Conservation (phyloP, 306 rosid genomes). For the Hippophae tibetana region DNA sequence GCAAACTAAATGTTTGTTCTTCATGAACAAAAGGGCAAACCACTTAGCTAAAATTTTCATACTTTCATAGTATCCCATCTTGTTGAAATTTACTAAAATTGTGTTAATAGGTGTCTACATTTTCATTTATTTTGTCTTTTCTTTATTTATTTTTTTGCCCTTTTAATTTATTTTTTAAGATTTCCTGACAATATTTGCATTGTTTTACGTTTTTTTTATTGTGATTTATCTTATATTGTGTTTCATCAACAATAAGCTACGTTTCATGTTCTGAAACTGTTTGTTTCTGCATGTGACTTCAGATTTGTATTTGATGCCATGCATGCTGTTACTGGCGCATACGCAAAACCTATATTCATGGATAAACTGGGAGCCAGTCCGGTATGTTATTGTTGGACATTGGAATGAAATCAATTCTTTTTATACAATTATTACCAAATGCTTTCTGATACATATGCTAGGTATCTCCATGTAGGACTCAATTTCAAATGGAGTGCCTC, state of each 20-base stretch:
- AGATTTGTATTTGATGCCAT: constrained; percentile 92
- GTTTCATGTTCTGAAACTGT: constrained; percentile 14
- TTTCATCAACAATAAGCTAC: too few relatives aligned
- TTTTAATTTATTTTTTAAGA: too few relatives aligned
- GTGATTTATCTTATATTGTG: not conserved
- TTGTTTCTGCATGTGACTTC: constrained; percentile 7
- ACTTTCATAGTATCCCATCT: too few relatives aligned
- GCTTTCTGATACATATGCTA: constrained; percentile 27
- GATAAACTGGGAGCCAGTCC: constrained; percentile 77
- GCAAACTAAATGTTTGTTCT: not conserved
- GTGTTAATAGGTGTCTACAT: too few relatives aligned
- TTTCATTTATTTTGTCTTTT: too few relatives aligned
- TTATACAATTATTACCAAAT: constrained; percentile 4
- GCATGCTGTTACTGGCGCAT: constrained; percentile 99
- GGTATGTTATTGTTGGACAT: constrained; percentile 36
- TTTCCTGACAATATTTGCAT: too few relatives aligned
- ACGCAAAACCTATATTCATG: constrained; percentile 85
- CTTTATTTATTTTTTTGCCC: too few relatives aligned
- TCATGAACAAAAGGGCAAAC: too few relatives aligned
- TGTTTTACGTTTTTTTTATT: too few relatives aligned
- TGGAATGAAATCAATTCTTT: not conserved
- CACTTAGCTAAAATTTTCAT: too few relatives aligned
- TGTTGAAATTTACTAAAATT: too few relatives aligned
- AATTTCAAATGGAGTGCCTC: constrained; percentile 78
- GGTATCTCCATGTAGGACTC: constrained; percentile 58